Evolutionary conservation across 2,329 filamentous ascomycete genomes (phyloP).

Genomic region (Canariomyces notabilis): DNA sequence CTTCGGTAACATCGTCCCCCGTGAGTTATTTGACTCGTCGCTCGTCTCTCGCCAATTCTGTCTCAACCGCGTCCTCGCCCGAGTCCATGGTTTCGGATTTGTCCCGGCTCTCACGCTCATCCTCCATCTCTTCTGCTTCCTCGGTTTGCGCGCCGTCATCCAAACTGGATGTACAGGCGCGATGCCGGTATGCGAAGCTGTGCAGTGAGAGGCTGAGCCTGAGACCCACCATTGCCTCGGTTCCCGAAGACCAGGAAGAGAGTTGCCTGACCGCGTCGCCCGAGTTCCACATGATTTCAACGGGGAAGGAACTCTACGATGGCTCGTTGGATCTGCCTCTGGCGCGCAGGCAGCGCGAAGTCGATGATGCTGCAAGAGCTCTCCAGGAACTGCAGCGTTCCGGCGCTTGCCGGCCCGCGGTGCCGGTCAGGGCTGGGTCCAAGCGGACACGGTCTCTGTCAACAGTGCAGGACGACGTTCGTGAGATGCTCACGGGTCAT

Average conservation of each 20-base stretch:
- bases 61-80: slow-evolving; percentile 59
- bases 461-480: slow-evolving; percentile 62
- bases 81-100: slow-evolving; percentile 64
- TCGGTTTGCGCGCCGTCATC: slow-evolving; percentile 56
- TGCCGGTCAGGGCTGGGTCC: slow-evolving; percentile 34
- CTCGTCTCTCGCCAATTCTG: slow-evolving; percentile 58
- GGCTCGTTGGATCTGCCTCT: slow-evolving; percentile 45
- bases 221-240: slow-evolving; percentile 50
- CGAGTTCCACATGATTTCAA: slow-evolving; percentile 51
- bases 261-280: slow-evolving; percentile 49
- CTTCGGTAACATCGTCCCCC: slow-evolving; percentile 46
- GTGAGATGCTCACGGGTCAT: slow-evolving; percentile 50
- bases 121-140: slow-evolving; percentile 60
- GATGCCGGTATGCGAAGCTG: slow-evolving; percentile 57
- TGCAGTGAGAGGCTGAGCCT: slow-evolving; percentile 51
- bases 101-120: slow-evolving; percentile 57
- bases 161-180: slow-evolving; percentile 58
- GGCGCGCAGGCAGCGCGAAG: slow-evolving; percentile 41
- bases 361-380: slow-evolving; percentile 53
- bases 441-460: slow-evolving; percentile 59
- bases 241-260: slow-evolving; percentile 53
- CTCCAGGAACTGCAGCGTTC: slow-evolving; percentile 56
- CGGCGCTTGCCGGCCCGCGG: slow-evolving; percentile 32
- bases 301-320: slow-evolving; percentile 47
- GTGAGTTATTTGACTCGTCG: slow-evolving; percentile 49